These are phyloP conservation scores for Vaccinium vitisidaea DNA, from an alignment of 148 eudicot genomes.

Conservation along the genomic window DNA sequence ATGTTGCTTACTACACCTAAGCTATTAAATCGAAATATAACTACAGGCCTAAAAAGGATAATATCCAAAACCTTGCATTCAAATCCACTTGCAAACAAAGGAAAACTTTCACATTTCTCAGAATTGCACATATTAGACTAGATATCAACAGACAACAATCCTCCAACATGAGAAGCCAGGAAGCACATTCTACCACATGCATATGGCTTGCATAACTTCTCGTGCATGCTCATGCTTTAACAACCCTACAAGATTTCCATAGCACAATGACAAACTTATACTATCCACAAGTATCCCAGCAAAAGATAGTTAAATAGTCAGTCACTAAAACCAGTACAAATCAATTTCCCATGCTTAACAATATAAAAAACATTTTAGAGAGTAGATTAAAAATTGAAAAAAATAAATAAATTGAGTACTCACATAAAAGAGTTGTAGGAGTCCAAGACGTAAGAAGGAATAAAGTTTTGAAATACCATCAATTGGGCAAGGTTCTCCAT, in stretches of 20 bases:
- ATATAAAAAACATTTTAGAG: neutral
- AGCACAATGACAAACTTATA: neutral
- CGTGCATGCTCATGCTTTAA: neutral
- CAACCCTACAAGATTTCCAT: neutral
- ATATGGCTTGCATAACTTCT: neutral
- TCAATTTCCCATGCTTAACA: neutral
- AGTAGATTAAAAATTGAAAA: neutral
- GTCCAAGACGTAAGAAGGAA: constrained; percentile 49
- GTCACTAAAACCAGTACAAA: neutral
- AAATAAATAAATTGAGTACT: neutral
- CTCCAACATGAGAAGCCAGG: neutral
- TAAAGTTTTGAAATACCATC: constrained; percentile 41
- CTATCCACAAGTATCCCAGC: neutral
- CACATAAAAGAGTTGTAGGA: constrained; percentile 46
- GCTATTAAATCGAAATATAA: neutral
- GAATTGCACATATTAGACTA: neutral
- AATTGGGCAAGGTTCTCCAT: neutral
- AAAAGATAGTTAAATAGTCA: constrained; percentile 7
- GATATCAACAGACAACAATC: neutral
- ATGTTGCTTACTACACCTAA: neutral
- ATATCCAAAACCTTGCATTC: neutral
- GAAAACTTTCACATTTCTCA: neutral
- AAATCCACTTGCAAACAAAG: neutral
- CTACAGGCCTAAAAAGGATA: neutral
- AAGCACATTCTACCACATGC: constrained; percentile 5